A percentile compares a stretch with the other conserved stretches of the same genome.
These are phyloP conservation scores for Psilocybe cyanescens DNA, from an alignment of 768 basidiomycete genomes.

Conservation along the genomic window DNA sequence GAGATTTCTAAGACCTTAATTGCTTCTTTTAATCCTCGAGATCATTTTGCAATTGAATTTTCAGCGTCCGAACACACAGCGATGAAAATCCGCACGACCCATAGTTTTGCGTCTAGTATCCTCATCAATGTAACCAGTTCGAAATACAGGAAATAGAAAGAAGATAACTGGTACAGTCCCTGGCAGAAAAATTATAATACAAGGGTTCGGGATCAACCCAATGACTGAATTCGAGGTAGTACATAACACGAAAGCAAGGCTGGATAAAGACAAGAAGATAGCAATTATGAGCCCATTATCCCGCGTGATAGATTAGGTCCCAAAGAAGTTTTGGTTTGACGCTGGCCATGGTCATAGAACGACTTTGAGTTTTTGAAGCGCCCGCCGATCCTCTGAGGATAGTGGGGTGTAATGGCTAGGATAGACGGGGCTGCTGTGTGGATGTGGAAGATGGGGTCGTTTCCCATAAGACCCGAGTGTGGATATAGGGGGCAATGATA, in stretches of 20 bases:
- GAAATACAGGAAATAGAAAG: background rate
- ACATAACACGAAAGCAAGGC: background rate
- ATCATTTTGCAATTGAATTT: slow-evolving; percentile 2
- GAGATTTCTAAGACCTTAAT: slow-evolving; percentile 28
- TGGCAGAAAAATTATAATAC: too few species aligned
- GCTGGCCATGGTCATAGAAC: slow-evolving; percentile 34
- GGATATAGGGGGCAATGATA: slow-evolving; percentile 31
- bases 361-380: slow-evolving; percentile 59
- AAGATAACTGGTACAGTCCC: background rate
- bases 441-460: slow-evolving; percentile 28
- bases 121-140: background rate
- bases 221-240: too few species aligned
- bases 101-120: background rate
- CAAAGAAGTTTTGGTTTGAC: slow-evolving; percentile 15
- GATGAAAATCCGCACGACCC: slow-evolving; percentile 2
- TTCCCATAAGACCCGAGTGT: slow-evolving; percentile 24
- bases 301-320: background rate
- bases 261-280: too few species aligned
- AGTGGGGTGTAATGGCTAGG: slow-evolving; percentile 39
- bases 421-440: slow-evolving; percentile 22
- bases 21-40: slow-evolving; percentile 31
- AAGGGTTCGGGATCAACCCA: too few species aligned
- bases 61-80: slow-evolving; percentile 13
- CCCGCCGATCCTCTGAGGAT: slow-evolving; percentile 62
- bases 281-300: background rate